Base-by-base conservation (phyloP, 1,284 basidiomycete genomes). In the Cryptococcus deneoformans region DNA sequence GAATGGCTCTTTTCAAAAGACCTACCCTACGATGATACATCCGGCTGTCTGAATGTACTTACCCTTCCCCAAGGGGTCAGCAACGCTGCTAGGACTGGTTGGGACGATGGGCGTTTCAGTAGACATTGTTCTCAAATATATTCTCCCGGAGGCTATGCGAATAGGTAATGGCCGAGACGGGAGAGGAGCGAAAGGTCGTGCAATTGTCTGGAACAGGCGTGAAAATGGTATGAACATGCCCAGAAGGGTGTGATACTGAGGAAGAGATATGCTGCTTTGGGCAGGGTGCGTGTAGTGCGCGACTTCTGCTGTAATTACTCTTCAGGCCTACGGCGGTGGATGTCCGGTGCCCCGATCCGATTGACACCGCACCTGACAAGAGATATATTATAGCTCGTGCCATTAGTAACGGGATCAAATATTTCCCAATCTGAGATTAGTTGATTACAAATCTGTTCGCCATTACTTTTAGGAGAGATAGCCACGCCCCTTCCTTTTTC, bases 11-110 rank as follows among this genome's bases (percentile, higher is more conserved):
- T 12, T 16, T 12, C 46, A 20, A 14, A 37, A 45, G 20, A 29
- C 46, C 3, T 12, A 70, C 66, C 71, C 76, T 20, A 78, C 76
- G 46, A 77, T 74, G 8, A 77, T 46, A 60, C 77, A 78, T 11
- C 73, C 77, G 1, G 77, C 77, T 0, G 77, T 78, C 71, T 82
- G 80, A 70, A 93, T 90, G 67, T 82, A 85, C 29, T 78, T 80
- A 2, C 85, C 86, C 57, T 87, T 82, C 1, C 87, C 86, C 0
- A 89, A 78, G 12, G 85, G 85, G 66, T 87, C 86, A 50, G 68
- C 46, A 7, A 73, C 61, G 3, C 57, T 58, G 5, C 61, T 50
- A 7, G 68, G 68, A 51, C 74, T 71, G 5, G 73, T 75, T 42
- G 59, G 57, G 7, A 46, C 34, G 7, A 47, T 47, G 20, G 46